Conservation (phyloP, 441 rosid species). For the Pelargonium australe region DNA sequence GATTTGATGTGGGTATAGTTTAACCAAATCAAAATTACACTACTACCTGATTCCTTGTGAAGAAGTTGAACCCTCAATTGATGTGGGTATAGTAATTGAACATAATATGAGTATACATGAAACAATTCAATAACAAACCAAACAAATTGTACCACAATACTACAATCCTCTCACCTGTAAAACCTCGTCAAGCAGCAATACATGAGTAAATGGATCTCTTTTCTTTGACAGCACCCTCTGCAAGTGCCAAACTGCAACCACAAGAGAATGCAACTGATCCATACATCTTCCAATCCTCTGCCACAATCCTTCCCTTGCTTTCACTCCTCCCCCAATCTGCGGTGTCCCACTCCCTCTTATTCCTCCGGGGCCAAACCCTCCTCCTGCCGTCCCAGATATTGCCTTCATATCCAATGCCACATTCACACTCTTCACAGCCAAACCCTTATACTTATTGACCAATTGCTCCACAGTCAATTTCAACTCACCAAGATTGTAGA, state of each 20-base stretch:
- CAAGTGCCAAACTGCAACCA: conserved; percentile 93
- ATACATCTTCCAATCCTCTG: conserved; percentile 78
- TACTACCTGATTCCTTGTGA: no score
- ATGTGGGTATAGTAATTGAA: no score
- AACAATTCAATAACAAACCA: background rate
- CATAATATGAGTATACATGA: background rate
- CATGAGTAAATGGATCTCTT: conserved; percentile 93
- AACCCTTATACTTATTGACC: conserved; percentile 65
- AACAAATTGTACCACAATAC: background rate
- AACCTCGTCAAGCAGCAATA: conserved; percentile 85
- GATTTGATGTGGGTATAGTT: no score
- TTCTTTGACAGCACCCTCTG: conserved; percentile 93
- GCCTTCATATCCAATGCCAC: conserved; percentile 90
- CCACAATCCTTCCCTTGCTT: conserved; percentile 88
- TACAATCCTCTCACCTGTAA: conserved; percentile 52
- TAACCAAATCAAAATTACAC: no score
- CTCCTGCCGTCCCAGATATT: conserved; percentile 42
- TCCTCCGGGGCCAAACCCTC: conserved; percentile 76
- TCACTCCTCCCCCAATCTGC: conserved; percentile 85
- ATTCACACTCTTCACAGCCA: conserved; percentile 68
- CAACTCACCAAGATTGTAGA: conserved; percentile 86
- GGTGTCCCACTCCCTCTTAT: conserved; percentile 86
- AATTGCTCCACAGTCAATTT: conserved; percentile 64
- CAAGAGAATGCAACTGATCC: conserved; percentile 74
- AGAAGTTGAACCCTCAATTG: no score